A percentile compares a stretch with the other conserved stretches of the same genome.
phyloP scores from a whole-genome alignment of 768 basidiomycete species.

The Asterophora parasitica region DNA sequence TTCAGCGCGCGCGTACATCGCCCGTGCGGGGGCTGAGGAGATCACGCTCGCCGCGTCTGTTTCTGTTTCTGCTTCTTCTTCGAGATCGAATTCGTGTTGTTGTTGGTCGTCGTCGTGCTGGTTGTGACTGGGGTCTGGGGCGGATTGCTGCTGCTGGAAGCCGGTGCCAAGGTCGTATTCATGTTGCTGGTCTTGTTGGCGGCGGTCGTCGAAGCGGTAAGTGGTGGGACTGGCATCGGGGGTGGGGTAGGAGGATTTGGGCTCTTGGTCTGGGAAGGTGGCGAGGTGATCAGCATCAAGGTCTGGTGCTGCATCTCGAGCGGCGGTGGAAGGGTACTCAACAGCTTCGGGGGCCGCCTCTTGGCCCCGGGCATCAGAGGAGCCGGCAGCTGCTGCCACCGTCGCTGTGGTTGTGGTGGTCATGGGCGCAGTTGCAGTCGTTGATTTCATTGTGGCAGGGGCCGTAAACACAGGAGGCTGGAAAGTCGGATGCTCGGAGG shows the following conservation, averaged over 20 bases:
- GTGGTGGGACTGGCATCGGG: conserved; percentile 6
- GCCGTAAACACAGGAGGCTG: neutral
- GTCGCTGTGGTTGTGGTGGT: neutral
- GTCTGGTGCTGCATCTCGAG: conserved; percentile 1
- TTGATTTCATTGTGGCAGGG: no score
- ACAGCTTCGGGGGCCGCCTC: conserved; percentile 12
- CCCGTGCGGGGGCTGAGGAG: conserved; percentile 27
- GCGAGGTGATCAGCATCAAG: conserved; percentile 12
- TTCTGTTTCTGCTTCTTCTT: conserved; percentile 18
- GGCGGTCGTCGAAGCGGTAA: no score
- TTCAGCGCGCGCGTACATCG: conserved; percentile 31
- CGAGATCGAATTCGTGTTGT: neutral
- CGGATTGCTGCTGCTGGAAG: neutral
- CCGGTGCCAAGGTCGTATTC: neutral
- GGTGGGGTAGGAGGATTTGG: conserved; percentile 9
- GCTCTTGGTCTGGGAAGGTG: conserved; percentile 5
- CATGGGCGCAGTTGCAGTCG: neutral
- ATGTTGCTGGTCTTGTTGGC: neutral
- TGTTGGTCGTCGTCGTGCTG: neutral
- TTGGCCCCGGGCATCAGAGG: neutral
- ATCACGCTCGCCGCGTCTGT: conserved; percentile 24
- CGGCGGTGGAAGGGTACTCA: conserved; percentile 19
- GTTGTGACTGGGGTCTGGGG: no score
- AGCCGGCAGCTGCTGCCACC: neutral
- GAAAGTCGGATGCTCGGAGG: neutral